Base-by-base conservation (phyloP, 2,329 filamentous ascomycete species). In the Pyrenochaeta sp. region DNA sequence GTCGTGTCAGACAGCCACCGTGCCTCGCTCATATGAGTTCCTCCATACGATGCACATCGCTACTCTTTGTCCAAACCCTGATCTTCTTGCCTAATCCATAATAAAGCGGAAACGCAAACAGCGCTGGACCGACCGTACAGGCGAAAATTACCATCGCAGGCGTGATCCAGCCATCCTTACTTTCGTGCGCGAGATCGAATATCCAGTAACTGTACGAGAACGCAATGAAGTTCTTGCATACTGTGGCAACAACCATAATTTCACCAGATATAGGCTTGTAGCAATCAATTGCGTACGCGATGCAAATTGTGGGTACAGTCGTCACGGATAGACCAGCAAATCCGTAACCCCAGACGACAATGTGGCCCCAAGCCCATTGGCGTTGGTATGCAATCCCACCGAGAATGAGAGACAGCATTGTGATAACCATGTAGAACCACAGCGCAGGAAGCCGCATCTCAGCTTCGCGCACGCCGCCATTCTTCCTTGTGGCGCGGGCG, bases 401-500 rank as follows among this genome's bases (percentile, higher is more conserved):
- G 3, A 83, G 69, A 9, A 80, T 74, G 49, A 78, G 74, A 1
- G 79, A 81, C 21, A 84, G 67, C 21, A 82, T 72, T 3, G 82
- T 80, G 12, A 83, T 79, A 23, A 85, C 67, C 61, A 83, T 69
- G 59, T 82, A 84, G 0, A 83, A 81, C 51, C 63, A 62, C 10
- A 73, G 45, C 0, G 69, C 68, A 0, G 80, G 79, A 44, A 86
- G 63, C 20, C 83, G 76, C 83, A 86, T 85, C 62, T 86, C 84
- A 0, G 83, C 80, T 69, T 87, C 84, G 44, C 84, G 76, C 41
- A 86, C 78, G 1, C 83, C 83, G 0, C 76, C 67, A 55, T 87
- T 87, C 60, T 77, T 78, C 44, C 72, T 75, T 7, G 85, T 86
- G 1, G 80, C 78, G 14, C 78, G 72, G 43, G 81, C 83, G n/a